Percentiles rank a stretch among this genome's conserved stretches.
Conservation (phyloP, 2,329 filamentous ascomycete genomes). For the Hypoxylon sp. region DNA sequence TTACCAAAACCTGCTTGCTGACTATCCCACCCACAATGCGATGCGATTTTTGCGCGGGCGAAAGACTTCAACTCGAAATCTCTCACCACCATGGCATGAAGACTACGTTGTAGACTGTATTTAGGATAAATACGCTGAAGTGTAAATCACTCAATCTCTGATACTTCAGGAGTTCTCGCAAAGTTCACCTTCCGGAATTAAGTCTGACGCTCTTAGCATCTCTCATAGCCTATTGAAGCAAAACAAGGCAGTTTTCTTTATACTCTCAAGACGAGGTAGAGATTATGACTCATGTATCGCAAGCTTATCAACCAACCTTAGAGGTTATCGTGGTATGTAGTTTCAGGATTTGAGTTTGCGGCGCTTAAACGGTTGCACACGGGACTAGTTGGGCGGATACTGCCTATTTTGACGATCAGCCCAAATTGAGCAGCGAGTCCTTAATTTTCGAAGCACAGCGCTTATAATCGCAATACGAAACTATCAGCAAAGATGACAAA, state of each 20-base stretch:
- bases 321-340: neutral
- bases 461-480: slow-evolving; percentile 31
- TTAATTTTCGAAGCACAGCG: slow-evolving; percentile 34
- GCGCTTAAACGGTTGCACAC: slow-evolving; percentile 37
- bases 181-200: slow-evolving; percentile 10
- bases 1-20: slow-evolving; percentile 10
- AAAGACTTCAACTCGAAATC: slow-evolving; percentile 10
- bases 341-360: slow-evolving; percentile 28
- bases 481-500: slow-evolving; percentile 4
- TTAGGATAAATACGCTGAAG: slow-evolving; percentile 7
- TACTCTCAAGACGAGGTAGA: slow-evolving; percentile 6
- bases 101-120: neutral
- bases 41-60: neutral
- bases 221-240: neutral
- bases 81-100: neutral
- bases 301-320: slow-evolving; percentile 16
- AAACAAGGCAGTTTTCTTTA: slow-evolving; percentile 20
- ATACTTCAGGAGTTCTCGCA: slow-evolving; percentile 8
- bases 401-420: slow-evolving; percentile 9
- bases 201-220: slow-evolving; percentile 4
- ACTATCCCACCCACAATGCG: slow-evolving; percentile 4
- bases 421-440: slow-evolving; percentile 8
- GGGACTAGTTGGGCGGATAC: slow-evolving; percentile 19
- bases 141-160: neutral
- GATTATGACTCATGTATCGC: neutral